phyloP scores from a whole-genome alignment of 2,329 filamentous ascomycete species.

The Xylariaceae sp. region DNA sequence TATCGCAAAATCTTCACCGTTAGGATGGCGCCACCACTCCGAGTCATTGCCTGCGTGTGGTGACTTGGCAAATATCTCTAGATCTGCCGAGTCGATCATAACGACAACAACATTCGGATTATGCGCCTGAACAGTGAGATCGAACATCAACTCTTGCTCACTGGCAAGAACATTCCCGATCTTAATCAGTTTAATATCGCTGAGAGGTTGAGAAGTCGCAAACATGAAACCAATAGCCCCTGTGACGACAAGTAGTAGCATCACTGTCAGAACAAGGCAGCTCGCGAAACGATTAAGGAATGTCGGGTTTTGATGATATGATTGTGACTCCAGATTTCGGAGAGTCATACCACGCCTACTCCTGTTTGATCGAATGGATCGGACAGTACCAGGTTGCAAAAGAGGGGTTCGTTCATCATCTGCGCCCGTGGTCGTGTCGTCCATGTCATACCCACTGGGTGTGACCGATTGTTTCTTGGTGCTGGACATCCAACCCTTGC shows the following conservation, averaged over 20 bases:
- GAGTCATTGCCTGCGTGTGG: constrained; percentile 73
- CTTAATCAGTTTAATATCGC: constrained; percentile 70
- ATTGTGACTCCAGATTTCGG: constrained; percentile 70
- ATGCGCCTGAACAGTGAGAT: constrained; percentile 79
- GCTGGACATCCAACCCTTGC: constrained; percentile 25
- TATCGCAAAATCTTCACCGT: constrained; percentile 28
- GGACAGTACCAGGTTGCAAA: constrained; percentile 53
- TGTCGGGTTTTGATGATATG: constrained; percentile 59
- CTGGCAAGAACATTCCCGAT: constrained; percentile 90
- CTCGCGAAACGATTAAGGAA: constrained; percentile 74
- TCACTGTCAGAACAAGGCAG: constrained; percentile 76
- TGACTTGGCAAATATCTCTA: constrained; percentile 93
- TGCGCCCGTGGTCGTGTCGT: constrained; percentile 70
- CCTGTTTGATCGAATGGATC: constrained; percentile 55
- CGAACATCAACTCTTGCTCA: constrained; percentile 92
- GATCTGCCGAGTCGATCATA: constrained; percentile 77
- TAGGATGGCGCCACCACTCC: constrained; percentile 53
- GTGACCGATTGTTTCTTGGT: constrained; percentile 56
- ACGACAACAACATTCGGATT: constrained; percentile 94
- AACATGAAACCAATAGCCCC: constrained; percentile 86
- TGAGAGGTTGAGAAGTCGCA: constrained; percentile 82
- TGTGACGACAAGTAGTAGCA: constrained; percentile 78
- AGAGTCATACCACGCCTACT: constrained; percentile 52
- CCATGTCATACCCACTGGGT: constrained; percentile 69
- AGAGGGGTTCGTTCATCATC: constrained; percentile 88